phyloP scores from a whole-genome alignment of 2,329 filamentous ascomycete genomes.

The Ophiostoma perfectum region DNA sequence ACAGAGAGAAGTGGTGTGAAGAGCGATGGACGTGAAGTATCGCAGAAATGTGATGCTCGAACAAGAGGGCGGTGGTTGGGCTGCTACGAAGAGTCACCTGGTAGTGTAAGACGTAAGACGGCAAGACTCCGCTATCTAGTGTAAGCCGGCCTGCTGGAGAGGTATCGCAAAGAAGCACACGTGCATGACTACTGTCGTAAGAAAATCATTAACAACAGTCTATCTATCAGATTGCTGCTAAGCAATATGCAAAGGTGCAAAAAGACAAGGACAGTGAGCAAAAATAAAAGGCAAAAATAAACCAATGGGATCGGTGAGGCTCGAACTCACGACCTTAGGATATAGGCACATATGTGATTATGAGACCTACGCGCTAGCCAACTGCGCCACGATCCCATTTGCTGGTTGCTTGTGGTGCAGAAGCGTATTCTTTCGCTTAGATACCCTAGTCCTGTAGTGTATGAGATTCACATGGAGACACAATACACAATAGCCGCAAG shows the following conservation, averaged over 20 bases:
- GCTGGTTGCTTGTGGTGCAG: background rate
- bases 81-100: background rate
- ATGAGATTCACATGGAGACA: no score
- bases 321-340: constrained; percentile 28
- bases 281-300: background rate
- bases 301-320: constrained; percentile 25
- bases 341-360: constrained; percentile 14
- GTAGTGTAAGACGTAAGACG: background rate
- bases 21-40: no score
- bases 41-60: no score
- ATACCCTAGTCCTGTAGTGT: background rate
- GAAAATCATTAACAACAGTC: background rate
- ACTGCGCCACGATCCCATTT: constrained; percentile 17
- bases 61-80: background rate
- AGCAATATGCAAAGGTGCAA: background rate
- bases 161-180: background rate
- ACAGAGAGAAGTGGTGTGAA: no score
- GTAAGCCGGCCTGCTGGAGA: background rate
- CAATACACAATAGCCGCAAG: no score
- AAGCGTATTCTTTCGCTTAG: background rate
- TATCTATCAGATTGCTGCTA: background rate
- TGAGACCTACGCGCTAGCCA: constrained; percentile 17
- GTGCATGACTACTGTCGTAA: no score
- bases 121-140: background rate
- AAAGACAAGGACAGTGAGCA: background rate